Evolutionary conservation across 352 stramenopile species (phyloP).

Genomic region (Globisporangium recalcitrans): DNA sequence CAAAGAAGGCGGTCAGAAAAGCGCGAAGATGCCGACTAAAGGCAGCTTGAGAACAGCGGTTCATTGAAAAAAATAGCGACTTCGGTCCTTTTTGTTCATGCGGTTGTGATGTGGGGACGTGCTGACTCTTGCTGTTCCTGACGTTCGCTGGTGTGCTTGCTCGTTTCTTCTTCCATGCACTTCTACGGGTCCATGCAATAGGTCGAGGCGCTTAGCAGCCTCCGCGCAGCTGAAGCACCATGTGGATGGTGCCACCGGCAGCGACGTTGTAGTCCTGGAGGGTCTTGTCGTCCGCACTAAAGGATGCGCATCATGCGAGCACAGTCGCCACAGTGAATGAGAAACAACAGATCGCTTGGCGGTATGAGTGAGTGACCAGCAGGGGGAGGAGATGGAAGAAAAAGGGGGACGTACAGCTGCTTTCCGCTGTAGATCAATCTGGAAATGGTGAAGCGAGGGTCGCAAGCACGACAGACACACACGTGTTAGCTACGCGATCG

Average conservation of each 20-base stretch:
- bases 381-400: background rate
- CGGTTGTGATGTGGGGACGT: background rate
- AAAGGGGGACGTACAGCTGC: constrained; percentile 65
- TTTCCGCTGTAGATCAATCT: constrained; percentile 98
- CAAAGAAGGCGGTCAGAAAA: background rate
- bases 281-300: constrained; percentile 92
- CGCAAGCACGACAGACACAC: constrained; percentile 2
- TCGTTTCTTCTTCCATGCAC: constrained; percentile 1
- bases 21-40: background rate
- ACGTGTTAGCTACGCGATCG: constrained; percentile 13
- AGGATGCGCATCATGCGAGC: background rate
- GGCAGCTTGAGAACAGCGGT: background rate
- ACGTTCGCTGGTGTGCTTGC: background rate
- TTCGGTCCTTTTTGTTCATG: constrained; percentile 4
- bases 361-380: background rate
- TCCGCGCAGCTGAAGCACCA: constrained; percentile 97
- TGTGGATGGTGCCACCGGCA: constrained; percentile 97
- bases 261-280: constrained; percentile 96
- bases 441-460: background rate
- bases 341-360: background rate
- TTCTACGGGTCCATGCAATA: constrained; percentile 10
- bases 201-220: constrained; percentile 46
- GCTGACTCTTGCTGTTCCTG: background rate
- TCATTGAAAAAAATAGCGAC: constrained; percentile 4
- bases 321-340: constrained; percentile 8